phyloP scores from a whole-genome alignment of 768 basidiomycete genomes.

The Zangia roseola region DNA sequence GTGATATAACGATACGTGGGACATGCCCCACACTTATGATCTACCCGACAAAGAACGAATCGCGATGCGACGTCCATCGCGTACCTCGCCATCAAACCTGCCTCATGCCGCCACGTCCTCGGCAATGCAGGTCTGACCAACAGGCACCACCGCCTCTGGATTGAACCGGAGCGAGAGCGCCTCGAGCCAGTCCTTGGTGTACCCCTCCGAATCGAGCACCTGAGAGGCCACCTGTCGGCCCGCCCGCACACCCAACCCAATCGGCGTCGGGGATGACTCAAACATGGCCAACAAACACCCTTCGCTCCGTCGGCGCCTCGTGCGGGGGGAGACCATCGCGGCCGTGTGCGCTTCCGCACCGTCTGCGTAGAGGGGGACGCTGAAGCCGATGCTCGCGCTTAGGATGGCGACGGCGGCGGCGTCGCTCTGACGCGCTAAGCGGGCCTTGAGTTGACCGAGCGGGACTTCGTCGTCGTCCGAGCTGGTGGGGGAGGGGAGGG shows the following conservation, averaged over 20 bases:
- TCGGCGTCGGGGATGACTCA: conserved; percentile 17
- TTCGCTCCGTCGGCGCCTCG: conserved; percentile 17
- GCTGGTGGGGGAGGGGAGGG: conserved; percentile 7
- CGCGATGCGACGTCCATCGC: too few species aligned
- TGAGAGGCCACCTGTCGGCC: conserved; percentile 7
- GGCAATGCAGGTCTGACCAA: too few species aligned
- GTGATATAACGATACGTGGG: too few species aligned
- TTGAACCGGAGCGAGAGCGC: conserved; percentile 14
- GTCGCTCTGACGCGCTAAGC: conserved; percentile 1
- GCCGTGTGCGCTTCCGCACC: background rate
- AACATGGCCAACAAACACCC: conserved; percentile 17
- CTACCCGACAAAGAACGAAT: too few species aligned
- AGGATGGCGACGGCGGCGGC: too few species aligned
- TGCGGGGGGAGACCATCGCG: background rate
- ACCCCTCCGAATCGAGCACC: conserved; percentile 2
- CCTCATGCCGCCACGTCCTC: too few species aligned
- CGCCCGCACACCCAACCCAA: conserved; percentile 3
- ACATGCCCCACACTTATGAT: too few species aligned
- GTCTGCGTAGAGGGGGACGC: background rate
- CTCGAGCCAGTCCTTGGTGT: conserved; percentile 18
- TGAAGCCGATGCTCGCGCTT: background rate
- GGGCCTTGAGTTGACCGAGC: conserved; percentile 9
- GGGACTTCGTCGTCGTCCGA: conserved; percentile 19
- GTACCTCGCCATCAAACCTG: too few species aligned
- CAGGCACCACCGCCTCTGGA: background rate